These are phyloP conservation scores for Dalbergia cultrata DNA, from an alignment of 306 rosid genomes.

Conservation along the genomic window DNA sequence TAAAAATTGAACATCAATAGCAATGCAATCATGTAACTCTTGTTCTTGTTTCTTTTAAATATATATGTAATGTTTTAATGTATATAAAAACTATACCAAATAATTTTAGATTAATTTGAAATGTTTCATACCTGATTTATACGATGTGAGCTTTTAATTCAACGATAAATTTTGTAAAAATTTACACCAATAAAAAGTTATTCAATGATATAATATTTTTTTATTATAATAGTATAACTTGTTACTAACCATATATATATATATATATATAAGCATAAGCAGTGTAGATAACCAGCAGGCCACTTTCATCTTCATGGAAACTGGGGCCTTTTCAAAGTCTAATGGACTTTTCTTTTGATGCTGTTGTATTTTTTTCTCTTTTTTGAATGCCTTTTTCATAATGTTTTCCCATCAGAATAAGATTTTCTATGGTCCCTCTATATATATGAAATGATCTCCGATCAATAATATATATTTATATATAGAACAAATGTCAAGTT, in stretches of 20 bases:
- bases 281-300: conserved; percentile 48
- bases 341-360: conserved; percentile 53
- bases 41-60: too few species aligned
- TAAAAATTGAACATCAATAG: too few species aligned
- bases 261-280: conserved; percentile 10
- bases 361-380: conserved; percentile 41
- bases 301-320: conserved; percentile 62
- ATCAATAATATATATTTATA: conserved; percentile 5
- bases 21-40: too few species aligned
- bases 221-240: too few species aligned
- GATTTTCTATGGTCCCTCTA: conserved; percentile 52
- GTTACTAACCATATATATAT: conserved; percentile 36
- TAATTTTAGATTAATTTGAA: too few species aligned
- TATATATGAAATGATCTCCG: not conserved
- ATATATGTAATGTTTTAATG: too few species aligned
- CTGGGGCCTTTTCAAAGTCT: conserved; percentile 57
- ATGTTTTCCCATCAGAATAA: conserved; percentile 43
- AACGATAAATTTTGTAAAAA: too few species aligned
- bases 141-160: too few species aligned
- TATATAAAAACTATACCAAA: too few species aligned
- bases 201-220: too few species aligned
- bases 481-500: conserved; percentile 35
- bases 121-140: too few species aligned
- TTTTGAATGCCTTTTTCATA: conserved; percentile 50
- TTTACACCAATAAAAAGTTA: too few species aligned